Conservation (phyloP, 2,329 filamentous ascomycete genomes). For the Thelonectria blattea region DNA sequence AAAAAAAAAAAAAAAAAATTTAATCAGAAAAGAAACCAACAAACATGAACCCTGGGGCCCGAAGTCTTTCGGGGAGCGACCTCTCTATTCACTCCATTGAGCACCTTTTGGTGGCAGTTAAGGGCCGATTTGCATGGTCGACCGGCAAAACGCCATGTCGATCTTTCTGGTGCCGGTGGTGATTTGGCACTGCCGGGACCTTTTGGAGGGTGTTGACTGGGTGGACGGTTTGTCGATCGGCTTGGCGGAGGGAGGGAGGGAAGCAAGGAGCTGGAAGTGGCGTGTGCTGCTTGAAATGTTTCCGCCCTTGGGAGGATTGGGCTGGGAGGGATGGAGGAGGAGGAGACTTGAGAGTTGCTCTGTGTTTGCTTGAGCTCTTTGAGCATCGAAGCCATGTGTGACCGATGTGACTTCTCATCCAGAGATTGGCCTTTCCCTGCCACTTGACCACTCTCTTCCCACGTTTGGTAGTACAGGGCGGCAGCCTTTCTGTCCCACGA, state of each 20-base stretch:
- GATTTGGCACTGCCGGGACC: background rate
- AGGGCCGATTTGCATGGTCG: constrained; percentile 5
- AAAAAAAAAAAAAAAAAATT: background rate
- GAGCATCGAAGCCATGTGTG: too few relatives aligned
- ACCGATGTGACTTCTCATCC: background rate
- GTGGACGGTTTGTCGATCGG: constrained; percentile 8
- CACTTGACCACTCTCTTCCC: background rate
- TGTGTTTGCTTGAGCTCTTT: too few relatives aligned
- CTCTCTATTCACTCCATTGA: constrained; percentile 1
- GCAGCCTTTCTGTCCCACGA: too few relatives aligned
- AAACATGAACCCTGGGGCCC: background rate
- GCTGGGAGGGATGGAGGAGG: too few relatives aligned
- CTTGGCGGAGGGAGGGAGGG: background rate
- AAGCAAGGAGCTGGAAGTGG: background rate
- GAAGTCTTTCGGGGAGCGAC: background rate
- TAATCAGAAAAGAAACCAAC: background rate
- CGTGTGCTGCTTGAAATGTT: background rate
- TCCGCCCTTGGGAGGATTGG: background rate
- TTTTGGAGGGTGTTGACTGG: background rate
- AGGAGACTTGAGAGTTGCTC: too few relatives aligned
- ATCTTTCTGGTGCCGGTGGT: background rate
- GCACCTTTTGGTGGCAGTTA: constrained; percentile 5
- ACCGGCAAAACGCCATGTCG: background rate
- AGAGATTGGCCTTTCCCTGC: too few relatives aligned
- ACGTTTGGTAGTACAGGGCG: background rate